Percentiles rank a stretch among this genome's conserved stretches.
Evolutionary conservation across 768 basidiomycete species (phyloP).

Genomic region (Panellus pusillus): DNA sequence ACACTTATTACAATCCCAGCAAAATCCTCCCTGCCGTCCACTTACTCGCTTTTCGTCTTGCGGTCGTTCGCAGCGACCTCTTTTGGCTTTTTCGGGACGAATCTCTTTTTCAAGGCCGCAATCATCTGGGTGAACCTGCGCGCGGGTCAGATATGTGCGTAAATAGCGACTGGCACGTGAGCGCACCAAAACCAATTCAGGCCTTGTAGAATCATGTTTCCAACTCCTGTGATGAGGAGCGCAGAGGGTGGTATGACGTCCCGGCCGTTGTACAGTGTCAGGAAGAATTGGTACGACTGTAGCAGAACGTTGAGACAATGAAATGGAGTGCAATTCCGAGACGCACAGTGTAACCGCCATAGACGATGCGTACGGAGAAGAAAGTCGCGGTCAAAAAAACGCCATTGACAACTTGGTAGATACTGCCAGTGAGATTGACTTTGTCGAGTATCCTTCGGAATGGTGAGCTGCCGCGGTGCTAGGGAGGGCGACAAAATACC

Average conservation of each 20-base stretch:
- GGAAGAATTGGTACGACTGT: constrained; percentile 68
- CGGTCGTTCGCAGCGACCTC: constrained; percentile 3
- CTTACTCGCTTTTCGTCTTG: constrained; percentile 2
- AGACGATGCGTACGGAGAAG: constrained; percentile 68
- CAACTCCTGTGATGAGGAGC: constrained; percentile 49
- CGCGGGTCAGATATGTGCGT: background rate
- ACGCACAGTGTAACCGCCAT: constrained; percentile 54
- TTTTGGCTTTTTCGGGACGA: constrained; percentile 31
- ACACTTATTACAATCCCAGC: background rate
- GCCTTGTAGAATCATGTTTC: constrained; percentile 65
- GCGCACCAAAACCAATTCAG: constrained; percentile 82
- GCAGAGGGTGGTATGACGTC: constrained; percentile 53
- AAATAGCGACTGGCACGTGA: background rate
- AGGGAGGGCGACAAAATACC: constrained; percentile 44
- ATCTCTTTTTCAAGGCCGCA: constrained; percentile 60
- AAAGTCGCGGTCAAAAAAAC: constrained; percentile 64
- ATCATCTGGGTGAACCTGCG: constrained; percentile 78
- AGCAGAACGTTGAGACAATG: background rate
- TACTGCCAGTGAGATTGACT: constrained; percentile 66
- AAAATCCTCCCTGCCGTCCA: background rate
- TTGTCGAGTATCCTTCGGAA: constrained; percentile 72
- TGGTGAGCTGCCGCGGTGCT: background rate
- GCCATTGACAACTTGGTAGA: constrained; percentile 71
- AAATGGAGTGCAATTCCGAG: constrained; percentile 16
- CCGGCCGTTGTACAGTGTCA: constrained; percentile 56